Conservation (phyloP, 2,329 filamentous ascomycete genomes). For the Penicillium sp. region DNA sequence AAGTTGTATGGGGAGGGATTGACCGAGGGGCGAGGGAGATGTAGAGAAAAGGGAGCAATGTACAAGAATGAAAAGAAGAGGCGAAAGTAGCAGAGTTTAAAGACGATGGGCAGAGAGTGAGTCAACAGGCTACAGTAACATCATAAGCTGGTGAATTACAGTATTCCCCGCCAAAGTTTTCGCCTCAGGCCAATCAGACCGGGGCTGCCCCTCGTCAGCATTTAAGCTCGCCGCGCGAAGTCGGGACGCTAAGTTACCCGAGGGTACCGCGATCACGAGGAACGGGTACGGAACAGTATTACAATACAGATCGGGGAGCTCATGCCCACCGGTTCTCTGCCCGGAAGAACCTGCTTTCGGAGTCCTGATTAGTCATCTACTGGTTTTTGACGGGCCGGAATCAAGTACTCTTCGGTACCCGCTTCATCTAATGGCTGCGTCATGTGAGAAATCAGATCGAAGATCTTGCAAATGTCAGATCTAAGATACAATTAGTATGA, state of each 20-base stretch:
- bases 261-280: constrained; percentile 9
- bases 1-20: constrained; percentile 6
- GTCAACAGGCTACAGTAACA: constrained; percentile 23
- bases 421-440: neutral
- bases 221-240: constrained; percentile 18
- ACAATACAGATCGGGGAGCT: neutral
- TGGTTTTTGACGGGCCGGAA: neutral
- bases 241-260: constrained; percentile 16
- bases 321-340: neutral
- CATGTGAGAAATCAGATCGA: neutral
- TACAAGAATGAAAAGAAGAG: constrained; percentile 9
- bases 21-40: constrained; percentile 11
- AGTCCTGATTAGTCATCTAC: neutral
- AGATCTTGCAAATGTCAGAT: neutral
- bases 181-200: constrained; percentile 22
- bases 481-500: neutral
- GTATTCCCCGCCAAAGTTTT: constrained; percentile 28
- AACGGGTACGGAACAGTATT: constrained; percentile 5
- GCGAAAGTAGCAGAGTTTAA: constrained; percentile 14
- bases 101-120: constrained; percentile 20
- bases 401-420: neutral
- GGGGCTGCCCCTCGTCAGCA: constrained; percentile 14
- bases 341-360: neutral
- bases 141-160: constrained; percentile 7
- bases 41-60: constrained; percentile 11